Base-by-base conservation (phyloP, 352 stramenopile genomes). In the Blastocystis sp. region DNA sequence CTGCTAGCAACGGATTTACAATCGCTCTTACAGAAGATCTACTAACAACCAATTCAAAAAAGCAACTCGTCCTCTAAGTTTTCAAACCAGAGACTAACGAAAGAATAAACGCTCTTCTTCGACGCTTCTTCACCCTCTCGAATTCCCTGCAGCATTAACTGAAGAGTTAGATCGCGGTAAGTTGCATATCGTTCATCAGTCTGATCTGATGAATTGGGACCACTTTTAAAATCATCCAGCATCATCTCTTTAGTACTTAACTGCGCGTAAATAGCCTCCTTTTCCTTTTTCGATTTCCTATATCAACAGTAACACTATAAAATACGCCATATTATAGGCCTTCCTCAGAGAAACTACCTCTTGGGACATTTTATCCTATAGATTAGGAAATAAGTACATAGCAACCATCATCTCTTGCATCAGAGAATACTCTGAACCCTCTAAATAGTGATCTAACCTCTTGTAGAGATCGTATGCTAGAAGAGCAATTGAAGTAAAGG, bases 81-180 rank as follows among this genome's bases (percentile, higher is more conserved):
- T 23, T 84, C 11, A 45, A 84, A 84, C 73, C 73, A 84, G 47
- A 84, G 29, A 29, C 73, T 84, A 20, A 84, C 43, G 41, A 84
- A 84, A 11, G 39, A 43, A 45, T 84, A 84, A 29, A 84, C 73
- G 56, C 29, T 66, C 20, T 69, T 34, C 43, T 56, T 41, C 9
- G 13, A 41, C 54, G 37, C 41, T 29, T 29, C 47, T 29, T 84
- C 73, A 8, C 73, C 73, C 8, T 84, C 55, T 7, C 20, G 11
- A 15, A 84, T 63, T 68, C 73, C 73, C 34, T 64, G 73, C 1
- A 84, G 73, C 26, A 39, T 54, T 13, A 84, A 41, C 55, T 84
- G 20, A 18, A 84, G n/a, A 39, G 73, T 84, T 23, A 84, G 8
- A 11, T 84, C 55, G n/a, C 73, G 73, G 41, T 84, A 84, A 1